A percentile compares a stretch with the other conserved stretches of the same genome.
Evolutionary conservation across 2,329 filamentous ascomycete species (phyloP).

Genomic region (Penicillium sp.): DNA sequence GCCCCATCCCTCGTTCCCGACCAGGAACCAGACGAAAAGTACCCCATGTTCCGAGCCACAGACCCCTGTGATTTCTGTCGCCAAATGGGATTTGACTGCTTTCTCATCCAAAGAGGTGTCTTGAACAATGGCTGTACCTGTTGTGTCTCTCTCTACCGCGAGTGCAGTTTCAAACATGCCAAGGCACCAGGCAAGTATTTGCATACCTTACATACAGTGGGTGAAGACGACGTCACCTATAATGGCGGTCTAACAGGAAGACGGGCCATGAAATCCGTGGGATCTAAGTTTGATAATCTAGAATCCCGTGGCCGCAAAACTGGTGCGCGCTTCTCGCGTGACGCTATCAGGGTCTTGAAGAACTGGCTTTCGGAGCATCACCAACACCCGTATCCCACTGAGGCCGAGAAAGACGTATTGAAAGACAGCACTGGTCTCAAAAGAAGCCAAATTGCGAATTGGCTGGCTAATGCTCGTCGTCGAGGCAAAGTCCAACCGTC

Average conservation of each 20-base stretch:
- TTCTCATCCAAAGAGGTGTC: conserved; percentile 42
- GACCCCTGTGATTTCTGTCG: conserved; percentile 45
- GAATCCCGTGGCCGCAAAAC: conserved; percentile 55
- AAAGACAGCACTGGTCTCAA: conserved; percentile 75
- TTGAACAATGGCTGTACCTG: conserved; percentile 45
- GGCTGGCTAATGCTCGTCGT: conserved; percentile 84
- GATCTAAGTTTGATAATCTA: conserved; percentile 30
- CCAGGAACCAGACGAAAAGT: conserved; percentile 22
- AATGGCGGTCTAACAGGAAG: conserved; percentile 38
- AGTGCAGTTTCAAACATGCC: conserved; percentile 46
- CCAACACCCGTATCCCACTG: conserved; percentile 81
- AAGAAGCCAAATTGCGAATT: conserved; percentile 81
- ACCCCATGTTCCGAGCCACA: conserved; percentile 43
- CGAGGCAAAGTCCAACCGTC: conserved; percentile 68
- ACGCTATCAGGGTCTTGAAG: conserved; percentile 75
- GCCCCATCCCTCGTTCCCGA: conserved; percentile 19
- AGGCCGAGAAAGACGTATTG: conserved; percentile 78
- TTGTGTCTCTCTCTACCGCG: conserved; percentile 45
- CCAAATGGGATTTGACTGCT: conserved; percentile 45
- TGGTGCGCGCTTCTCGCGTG: conserved; percentile 72
- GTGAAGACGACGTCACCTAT: conserved; percentile 39
- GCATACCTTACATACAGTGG: conserved; percentile 42
- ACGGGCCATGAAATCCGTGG: conserved; percentile 39
- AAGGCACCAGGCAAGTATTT: conserved; percentile 39
- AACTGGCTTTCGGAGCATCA: conserved; percentile 78